Percentiles rank a stretch among this genome's conserved stretches.
Conservation (phyloP, 306 rosid species). For the Prunus padus region DNA sequence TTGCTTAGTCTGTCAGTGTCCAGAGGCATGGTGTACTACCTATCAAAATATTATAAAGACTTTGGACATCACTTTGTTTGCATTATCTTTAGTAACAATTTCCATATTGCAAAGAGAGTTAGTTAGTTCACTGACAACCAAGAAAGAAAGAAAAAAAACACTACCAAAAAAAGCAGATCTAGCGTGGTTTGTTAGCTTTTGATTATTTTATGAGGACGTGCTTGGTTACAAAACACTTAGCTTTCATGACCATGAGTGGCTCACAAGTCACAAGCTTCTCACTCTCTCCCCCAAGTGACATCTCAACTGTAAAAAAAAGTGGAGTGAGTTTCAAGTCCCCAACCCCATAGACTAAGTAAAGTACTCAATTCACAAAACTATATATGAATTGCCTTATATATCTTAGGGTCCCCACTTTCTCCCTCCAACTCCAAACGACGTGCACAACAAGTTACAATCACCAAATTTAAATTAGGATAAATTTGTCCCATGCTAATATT, state of each 20-base stretch:
- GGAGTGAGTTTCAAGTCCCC: conserved; percentile 37
- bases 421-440: background rate
- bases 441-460: conserved; percentile 5
- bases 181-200: background rate
- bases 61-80: background rate
- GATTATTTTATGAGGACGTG: conserved; percentile 5
- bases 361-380: background rate
- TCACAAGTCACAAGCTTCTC: conserved; percentile 42
- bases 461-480: conserved; percentile 3
- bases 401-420: background rate
- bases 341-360: no score
- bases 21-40: background rate
- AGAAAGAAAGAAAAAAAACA: background rate
- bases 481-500: background rate
- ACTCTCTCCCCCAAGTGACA: conserved; percentile 35
- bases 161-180: background rate
- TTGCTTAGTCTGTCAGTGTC: conserved; percentile 1
- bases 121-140: conserved; percentile 19
- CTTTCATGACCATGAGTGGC: conserved; percentile 38
- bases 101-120: conserved; percentile 5
- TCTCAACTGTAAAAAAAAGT: conserved; percentile 42
- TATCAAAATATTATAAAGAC: background rate
- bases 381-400: background rate
- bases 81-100: background rate
- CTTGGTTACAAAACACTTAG: conserved; percentile 29